Conservation (phyloP, 371 early-diverging fungal genomes). For the Actinomortierella wolfii region DNA sequence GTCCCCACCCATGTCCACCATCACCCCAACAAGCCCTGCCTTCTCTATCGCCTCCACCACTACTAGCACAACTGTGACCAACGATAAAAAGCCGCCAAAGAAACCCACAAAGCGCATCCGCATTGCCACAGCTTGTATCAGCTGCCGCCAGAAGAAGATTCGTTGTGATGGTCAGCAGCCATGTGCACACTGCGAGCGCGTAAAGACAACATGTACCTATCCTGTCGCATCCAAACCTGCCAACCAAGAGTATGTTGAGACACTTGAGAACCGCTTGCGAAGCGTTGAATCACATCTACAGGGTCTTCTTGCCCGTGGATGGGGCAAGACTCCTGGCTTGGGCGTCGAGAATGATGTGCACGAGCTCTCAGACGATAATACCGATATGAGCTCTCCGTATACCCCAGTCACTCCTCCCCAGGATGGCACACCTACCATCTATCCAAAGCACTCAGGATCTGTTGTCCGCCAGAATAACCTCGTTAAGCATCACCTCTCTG, state of each 20-base stretch:
- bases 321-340: constrained; percentile 21
- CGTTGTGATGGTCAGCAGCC: constrained; percentile 68
- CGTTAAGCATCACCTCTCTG: constrained; percentile 23
- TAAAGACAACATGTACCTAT: constrained; percentile 53
- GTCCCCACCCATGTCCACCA: too few relatives aligned
- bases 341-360: constrained; percentile 9
- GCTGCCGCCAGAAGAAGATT: constrained; percentile 65
- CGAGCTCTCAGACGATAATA: constrained; percentile 27
- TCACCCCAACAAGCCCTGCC: too few relatives aligned
- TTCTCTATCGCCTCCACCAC: too few relatives aligned
- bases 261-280: constrained; percentile 38
- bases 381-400: constrained; percentile 28
- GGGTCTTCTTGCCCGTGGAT: constrained; percentile 40
- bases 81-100: constrained; percentile 22
- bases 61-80: not conserved
- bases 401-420: constrained; percentile 38
- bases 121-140: constrained; percentile 65
- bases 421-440: too few relatives aligned
- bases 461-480: not conserved
- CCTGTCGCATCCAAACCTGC: constrained; percentile 45
- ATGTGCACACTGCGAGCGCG: constrained; percentile 64
- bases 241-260: constrained; percentile 47
- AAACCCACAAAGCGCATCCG: constrained; percentile 60
- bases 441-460: too few relatives aligned
- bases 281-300: constrained; percentile 42